Evolutionary conservation across 768 basidiomycete species (phyloP), one percentile per base, ranked within the genome.

Genomic region (Cyclocybe aegerita): DNA sequence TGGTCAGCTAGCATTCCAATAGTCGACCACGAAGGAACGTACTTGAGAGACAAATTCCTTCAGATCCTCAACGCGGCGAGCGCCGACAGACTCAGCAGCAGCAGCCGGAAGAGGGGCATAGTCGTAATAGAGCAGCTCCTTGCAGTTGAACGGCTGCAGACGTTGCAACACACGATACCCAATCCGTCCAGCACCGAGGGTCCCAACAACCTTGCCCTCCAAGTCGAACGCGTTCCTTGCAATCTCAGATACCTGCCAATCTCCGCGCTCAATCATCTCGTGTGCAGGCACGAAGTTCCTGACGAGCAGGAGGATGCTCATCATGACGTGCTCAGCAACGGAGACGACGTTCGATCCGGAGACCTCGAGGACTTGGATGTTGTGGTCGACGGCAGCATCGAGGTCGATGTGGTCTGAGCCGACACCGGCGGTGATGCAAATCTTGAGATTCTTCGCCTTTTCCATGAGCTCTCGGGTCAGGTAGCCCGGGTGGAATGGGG

Each of bases 51-150:
- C 80, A 46, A 82, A 77, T 0, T 78, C 65, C 59, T 92, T 85
- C 49, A 95, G 77, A 59, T 88, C 83, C 39, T 85, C 85, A 17
- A 97, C 85, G 48, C 90, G 82, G 55, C 87, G 82, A 41, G 82
- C 88, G 2, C 75, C 75, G 53, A 93, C 78, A 29, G 82, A 75
- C 65, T 87, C 74, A 14, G 78, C 82, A 37, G 86, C 88, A 39
- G 84, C 81, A 51, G 75, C 74, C 9, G 88, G 85, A 49, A 90
- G 80, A 47, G 88, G 74, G 3, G 81, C 75, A 64, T 93, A 93
- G 70, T 93, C 92, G 65, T 85, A 96, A 77, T 94, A 95, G 53
- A 96, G 70, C 36, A 96, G 80, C 63, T 95, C 90, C 68, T 93
- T 93, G 79, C 81, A 83, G 72, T 93, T 79, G 73, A 97, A 96